phyloP scores from a whole-genome alignment of 208 protist genomes.

The Leishmania gerbilli region DNA sequence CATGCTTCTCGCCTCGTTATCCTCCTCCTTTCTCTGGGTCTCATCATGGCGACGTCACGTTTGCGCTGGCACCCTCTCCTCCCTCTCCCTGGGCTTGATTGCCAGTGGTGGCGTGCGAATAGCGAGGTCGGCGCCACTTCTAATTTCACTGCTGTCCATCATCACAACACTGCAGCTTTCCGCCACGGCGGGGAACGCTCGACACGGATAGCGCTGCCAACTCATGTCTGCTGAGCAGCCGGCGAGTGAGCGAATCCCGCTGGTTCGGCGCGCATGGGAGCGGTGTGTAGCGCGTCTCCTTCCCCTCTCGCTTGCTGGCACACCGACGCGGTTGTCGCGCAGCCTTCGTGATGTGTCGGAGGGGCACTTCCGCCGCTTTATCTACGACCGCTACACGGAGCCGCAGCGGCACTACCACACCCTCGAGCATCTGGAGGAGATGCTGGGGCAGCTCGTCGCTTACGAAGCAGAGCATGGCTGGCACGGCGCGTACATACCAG shows the following conservation, averaged over 20 bases:
- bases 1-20: not conserved
- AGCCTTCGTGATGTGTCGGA: not conserved
- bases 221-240: slow-evolving; percentile 1
- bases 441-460: slow-evolving; percentile 35
- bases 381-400: slow-evolving; percentile 55
- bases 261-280: slow-evolving; percentile 30
- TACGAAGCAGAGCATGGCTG: slow-evolving; percentile 28
- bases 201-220: not conserved
- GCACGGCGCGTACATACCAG: slow-evolving; percentile 19
- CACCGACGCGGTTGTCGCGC: not conserved
- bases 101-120: not conserved
- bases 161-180: not conserved
- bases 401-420: slow-evolving; percentile 79
- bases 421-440: slow-evolving; percentile 59
- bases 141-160: not conserved
- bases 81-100: not conserved
- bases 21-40: not conserved
- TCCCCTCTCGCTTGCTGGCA: not conserved
- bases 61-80: not conserved
- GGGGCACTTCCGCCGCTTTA: slow-evolving; percentile 12
- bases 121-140: not conserved
- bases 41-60: not conserved
- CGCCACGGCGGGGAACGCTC: not conserved
- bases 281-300: slow-evolving; percentile 30
- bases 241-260: slow-evolving; percentile 1